phyloP scores from a whole-genome alignment of 371 early-diverging fungal species.

The Edhazardia aedis region DNA sequence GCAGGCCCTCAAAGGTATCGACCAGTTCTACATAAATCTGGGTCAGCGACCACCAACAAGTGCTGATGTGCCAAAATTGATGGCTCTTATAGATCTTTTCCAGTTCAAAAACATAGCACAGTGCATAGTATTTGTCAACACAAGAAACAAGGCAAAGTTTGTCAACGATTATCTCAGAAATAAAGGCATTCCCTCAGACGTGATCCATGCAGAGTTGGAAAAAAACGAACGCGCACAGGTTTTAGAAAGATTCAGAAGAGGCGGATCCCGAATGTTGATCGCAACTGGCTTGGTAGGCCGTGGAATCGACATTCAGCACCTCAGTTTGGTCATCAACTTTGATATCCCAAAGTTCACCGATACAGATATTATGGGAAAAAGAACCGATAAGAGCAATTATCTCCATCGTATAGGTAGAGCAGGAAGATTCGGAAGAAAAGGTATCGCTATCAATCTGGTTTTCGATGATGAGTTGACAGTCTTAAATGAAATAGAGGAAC shows the following conservation, averaged over 20 bases:
- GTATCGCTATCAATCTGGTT: conserved; percentile 96
- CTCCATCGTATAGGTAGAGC: conserved; percentile 73
- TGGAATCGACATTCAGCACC: conserved; percentile 96
- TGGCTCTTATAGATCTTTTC: conserved; percentile 62
- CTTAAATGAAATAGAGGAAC: conserved; percentile 75
- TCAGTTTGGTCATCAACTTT: conserved; percentile 89
- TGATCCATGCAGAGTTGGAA: conserved; percentile 92
- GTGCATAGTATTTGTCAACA: conserved; percentile 94
- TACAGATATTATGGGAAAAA: conserved; percentile 85
- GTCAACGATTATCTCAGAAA: conserved; percentile 72
- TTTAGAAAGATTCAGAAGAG: conserved; percentile 69
- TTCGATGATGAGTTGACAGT: conserved; percentile 67
- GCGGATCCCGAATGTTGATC: conserved; percentile 74
- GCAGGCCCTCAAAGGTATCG: conserved; percentile 95
- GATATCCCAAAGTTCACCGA: conserved; percentile 82
- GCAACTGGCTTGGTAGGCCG: conserved; percentile 89
- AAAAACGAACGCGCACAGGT: conserved; percentile 80
- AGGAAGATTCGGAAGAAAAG: conserved; percentile 97
- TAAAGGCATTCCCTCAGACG: conserved; percentile 74
- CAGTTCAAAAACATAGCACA: conserved; percentile 79
- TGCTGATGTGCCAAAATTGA: conserved; percentile 76
- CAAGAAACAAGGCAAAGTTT: conserved; percentile 80
- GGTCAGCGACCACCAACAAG: conserved; percentile 55
- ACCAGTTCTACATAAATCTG: conserved; percentile 88
- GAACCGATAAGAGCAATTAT: conserved; percentile 50